Conservation (phyloP, 306 rosid species). For the Clitoria ternatea region DNA sequence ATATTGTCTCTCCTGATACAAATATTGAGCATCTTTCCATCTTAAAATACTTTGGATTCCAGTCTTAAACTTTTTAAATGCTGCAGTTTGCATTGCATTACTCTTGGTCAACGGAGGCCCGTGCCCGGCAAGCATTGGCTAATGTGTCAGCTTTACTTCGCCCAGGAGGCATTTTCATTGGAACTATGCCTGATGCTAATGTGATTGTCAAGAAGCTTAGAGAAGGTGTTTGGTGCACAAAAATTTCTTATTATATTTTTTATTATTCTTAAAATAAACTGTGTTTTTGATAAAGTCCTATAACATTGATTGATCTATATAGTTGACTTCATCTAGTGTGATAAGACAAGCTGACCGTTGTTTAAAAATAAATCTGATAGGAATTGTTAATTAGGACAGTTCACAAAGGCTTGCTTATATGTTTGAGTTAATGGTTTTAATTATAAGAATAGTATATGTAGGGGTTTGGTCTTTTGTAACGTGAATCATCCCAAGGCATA, state of each 20-base stretch:
- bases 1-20: background rate
- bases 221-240: constrained; percentile 52
- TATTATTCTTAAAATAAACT: background rate
- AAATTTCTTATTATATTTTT: background rate
- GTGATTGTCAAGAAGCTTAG: constrained; percentile 80
- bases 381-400: background rate
- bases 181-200: constrained; percentile 98
- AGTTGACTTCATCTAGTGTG: background rate
- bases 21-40: background rate
- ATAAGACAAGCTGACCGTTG: background rate
- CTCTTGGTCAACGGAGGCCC: constrained; percentile 89
- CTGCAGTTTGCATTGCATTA: constrained; percentile 40
- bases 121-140: constrained; percentile 82
- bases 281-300: background rate
- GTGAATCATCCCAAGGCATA: background rate
- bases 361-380: background rate
- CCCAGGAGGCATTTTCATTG: constrained; percentile 87
- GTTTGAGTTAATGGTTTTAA: background rate
- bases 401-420: background rate
- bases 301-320: no score
- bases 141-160: constrained; percentile 90
- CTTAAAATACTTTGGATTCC: background rate
- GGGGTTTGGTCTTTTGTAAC: background rate
- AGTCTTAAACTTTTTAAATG: constrained; percentile 7
- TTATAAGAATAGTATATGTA: background rate